Evolutionary conservation across 2,329 filamentous ascomycete genomes (phyloP).

Genomic region (Sclerotinia nivalis): DNA sequence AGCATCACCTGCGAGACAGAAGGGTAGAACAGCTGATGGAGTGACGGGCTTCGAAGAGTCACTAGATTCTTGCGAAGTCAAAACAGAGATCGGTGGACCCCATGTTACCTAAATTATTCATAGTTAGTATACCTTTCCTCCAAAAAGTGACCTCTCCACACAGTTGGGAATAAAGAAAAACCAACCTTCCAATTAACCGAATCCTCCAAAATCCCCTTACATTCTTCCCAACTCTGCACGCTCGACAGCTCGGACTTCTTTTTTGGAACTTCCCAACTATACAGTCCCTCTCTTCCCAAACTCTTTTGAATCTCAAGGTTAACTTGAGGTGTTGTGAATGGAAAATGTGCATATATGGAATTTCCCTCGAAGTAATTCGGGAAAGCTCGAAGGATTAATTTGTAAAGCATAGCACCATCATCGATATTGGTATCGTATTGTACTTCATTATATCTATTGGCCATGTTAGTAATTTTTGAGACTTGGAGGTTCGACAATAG

Average conservation of each 20-base stretch:
- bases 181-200: slow-evolving; percentile 20
- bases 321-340: slow-evolving; percentile 64
- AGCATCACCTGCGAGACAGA: slow-evolving; percentile 16
- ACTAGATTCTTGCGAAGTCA: background rate
- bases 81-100: background rate
- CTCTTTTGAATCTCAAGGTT: slow-evolving; percentile 68
- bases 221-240: background rate
- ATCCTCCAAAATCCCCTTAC: slow-evolving; percentile 30
- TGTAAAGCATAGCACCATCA: slow-evolving; percentile 80
- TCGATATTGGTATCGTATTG: slow-evolving; percentile 52
- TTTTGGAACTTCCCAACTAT: slow-evolving; percentile 36
- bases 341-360: slow-evolving; percentile 70
- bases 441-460: slow-evolving; percentile 14
- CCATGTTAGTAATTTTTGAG: background rate
- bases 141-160: background rate
- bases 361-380: slow-evolving; percentile 74
- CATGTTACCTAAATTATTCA: slow-evolving; percentile 3
- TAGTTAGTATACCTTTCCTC: background rate
- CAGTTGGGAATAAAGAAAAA: background rate
- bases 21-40: background rate
- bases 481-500: background rate
- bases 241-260: slow-evolving; percentile 13
- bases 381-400: slow-evolving; percentile 75
- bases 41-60: background rate
- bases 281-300: slow-evolving; percentile 46